Evolutionary conservation across 768 basidiomycete species (phyloP).

Genomic region (Epithele typhae): DNA sequence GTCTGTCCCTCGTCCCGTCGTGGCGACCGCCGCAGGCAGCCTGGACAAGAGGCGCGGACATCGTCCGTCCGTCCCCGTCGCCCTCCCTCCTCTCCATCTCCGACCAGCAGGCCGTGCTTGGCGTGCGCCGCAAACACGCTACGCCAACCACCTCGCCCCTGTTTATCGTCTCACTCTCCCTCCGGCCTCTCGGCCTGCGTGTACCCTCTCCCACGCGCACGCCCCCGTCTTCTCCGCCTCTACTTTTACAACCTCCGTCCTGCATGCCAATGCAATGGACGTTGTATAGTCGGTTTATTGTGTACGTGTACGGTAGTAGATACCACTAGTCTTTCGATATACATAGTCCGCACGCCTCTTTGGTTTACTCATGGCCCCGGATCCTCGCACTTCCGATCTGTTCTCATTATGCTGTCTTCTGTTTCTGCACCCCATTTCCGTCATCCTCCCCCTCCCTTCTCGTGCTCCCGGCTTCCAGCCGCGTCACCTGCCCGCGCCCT

Average conservation of each 20-base stretch:
- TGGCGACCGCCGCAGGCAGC: no score
- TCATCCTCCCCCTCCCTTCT: not conserved
- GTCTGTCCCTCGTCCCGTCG: no score
- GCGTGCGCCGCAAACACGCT: not conserved
- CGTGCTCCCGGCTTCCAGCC: not conserved
- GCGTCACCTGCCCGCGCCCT: not conserved
- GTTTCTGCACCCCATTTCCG: not conserved
- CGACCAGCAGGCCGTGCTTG: not conserved
- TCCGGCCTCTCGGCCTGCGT: no score
- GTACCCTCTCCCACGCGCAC: not conserved
- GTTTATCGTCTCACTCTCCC: not conserved
- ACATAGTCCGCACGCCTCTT: conserved; percentile 13
- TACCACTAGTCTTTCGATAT: conserved; percentile 17
- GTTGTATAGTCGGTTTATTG: conserved; percentile 17
- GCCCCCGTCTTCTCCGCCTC: not conserved
- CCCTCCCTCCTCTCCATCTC: not conserved
- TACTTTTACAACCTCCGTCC: conserved; percentile 1
- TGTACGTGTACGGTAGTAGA: conserved; percentile 17
- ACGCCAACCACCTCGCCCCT: no score
- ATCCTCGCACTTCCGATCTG: not conserved
- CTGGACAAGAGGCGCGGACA: no score
- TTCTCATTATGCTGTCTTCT: not conserved
- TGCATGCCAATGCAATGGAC: conserved; percentile 14
- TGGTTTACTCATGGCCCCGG: not conserved
- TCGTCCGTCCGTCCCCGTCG: not conserved